Base-by-base conservation (phyloP, 2,329 filamentous ascomycete species). In the Aureobasidium melanogenum region DNA sequence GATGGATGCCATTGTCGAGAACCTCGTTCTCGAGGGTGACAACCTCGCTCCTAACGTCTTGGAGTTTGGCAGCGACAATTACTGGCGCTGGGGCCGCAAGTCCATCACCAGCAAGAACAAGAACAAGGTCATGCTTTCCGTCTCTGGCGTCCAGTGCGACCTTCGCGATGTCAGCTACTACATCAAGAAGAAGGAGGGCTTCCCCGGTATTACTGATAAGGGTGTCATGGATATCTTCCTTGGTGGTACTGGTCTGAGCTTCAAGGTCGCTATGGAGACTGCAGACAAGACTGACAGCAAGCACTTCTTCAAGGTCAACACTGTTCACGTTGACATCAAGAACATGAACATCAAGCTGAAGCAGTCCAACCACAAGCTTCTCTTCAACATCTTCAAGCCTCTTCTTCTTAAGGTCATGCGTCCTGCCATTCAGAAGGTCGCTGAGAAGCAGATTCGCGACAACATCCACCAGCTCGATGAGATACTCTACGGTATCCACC, bases 271-370 rank as follows among this genome's bases (percentile, higher is more conserved):
- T 72, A 82, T 96, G 67, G 89, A 92, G 61, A 92, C 87, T 50
- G 87, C 90, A 2, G 86, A 93, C 57, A 84, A 87, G 71, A 81
- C 79, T 22, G 91, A 96, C 69, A 79, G 80, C 30, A 84, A 89
- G 69, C 86, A 94, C 74, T 94, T 96, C 77, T 93, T 97, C 84
- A 97, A 96, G 83, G 83, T 97, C 63, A 91, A 96, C 71, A 92
- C 88, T 74, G 88, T 96, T 3, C 81, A 88, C 43, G 89, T 96
- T 22, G 86, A 90, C 68, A 84, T 96, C 67, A 88, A 89, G 76
- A 73, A 92, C 70, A 81, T 97, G 62, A 84, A 88, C 67, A 86
- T 99, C 77, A 96, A 96, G 79, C 75, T 99, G 66, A 91, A 92
- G 82, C 85, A 96, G 80, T 97, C 92, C 57, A 95, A 88, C 74